These are phyloP conservation scores for Amanita rimosa DNA, from an alignment of 768 basidiomycete genomes.

Conservation along the genomic window DNA sequence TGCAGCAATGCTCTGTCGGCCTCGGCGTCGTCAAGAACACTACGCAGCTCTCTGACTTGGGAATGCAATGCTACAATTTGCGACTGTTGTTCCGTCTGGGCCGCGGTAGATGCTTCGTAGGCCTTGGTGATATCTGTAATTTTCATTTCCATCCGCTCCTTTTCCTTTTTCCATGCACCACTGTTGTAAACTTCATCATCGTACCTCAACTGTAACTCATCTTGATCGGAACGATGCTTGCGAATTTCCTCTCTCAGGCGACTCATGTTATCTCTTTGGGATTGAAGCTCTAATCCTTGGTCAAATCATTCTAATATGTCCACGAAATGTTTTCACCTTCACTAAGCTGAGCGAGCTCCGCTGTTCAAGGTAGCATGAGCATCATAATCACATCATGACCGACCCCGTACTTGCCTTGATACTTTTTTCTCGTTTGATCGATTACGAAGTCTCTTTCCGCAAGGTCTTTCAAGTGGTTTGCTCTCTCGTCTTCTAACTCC, in stretches of 20 bases:
- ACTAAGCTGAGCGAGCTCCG: constrained; percentile 67
- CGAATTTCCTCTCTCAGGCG: constrained; percentile 73
- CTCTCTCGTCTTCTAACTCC: constrained; percentile 69
- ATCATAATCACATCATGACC: background rate
- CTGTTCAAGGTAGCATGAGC: constrained; percentile 22
- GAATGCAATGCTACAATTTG: constrained; percentile 79
- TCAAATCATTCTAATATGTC: background rate
- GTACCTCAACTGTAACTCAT: constrained; percentile 61
- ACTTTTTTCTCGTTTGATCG: constrained; percentile 79
- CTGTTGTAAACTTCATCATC: constrained; percentile 74
- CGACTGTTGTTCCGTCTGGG: constrained; percentile 71
- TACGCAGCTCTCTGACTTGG: constrained; percentile 74
- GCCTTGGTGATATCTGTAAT: constrained; percentile 65
- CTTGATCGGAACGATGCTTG: constrained; percentile 65
- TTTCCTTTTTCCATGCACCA: constrained; percentile 80
- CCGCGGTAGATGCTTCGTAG: constrained; percentile 60
- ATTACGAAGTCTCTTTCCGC: constrained; percentile 66
- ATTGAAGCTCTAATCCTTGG: constrained; percentile 48
- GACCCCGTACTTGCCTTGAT: constrained; percentile 47
- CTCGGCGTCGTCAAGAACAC: constrained; percentile 78
- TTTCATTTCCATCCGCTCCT: constrained; percentile 77
- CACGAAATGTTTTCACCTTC: constrained; percentile 39
- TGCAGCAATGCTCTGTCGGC: constrained; percentile 69
- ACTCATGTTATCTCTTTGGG: constrained; percentile 66
- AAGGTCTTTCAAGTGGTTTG: constrained; percentile 73